Evolutionary conservation across 2,329 filamentous ascomycete species (phyloP).

Genomic region (Alternaria dauci): DNA sequence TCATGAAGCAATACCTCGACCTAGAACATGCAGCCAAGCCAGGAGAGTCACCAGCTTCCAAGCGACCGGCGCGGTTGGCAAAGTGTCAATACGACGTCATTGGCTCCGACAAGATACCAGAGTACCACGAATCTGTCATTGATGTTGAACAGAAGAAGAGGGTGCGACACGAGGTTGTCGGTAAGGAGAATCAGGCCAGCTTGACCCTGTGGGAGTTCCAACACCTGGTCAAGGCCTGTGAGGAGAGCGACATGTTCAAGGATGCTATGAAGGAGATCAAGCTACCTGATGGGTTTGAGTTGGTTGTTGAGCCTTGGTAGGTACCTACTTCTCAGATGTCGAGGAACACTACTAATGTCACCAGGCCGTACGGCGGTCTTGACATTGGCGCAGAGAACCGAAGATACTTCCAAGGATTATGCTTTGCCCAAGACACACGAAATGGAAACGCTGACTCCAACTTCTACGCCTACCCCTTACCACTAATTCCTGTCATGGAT

Average conservation of each 20-base stretch:
- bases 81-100: conserved; percentile 66
- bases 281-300: conserved; percentile 63
- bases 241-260: conserved; percentile 62
- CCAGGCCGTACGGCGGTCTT: conserved; percentile 62
- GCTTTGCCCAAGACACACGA: conserved; percentile 60
- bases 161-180: conserved; percentile 57
- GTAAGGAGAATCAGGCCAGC: conserved; percentile 58
- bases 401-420: conserved; percentile 64
- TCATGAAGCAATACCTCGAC: conserved; percentile 59
- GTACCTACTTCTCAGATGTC: conserved; percentile 5
- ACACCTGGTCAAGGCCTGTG: conserved; percentile 55
- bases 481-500: conserved; percentile 50
- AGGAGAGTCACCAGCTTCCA: conserved; percentile 50
- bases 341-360: not conserved
- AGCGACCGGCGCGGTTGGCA: conserved; percentile 60
- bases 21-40: conserved; percentile 55
- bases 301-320: conserved; percentile 62
- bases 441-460: conserved; percentile 56
- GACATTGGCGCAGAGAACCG: conserved; percentile 57
- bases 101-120: conserved; percentile 59
- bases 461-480: conserved; percentile 53
- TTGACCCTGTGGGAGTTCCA: conserved; percentile 56
- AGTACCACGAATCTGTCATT: conserved; percentile 64
- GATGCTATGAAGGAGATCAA: conserved; percentile 61
- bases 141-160: conserved; percentile 56